Evolutionary conservation across 345 rosid genomes (phyloP).

Genomic region (Crucihimalaya himalaica): DNA sequence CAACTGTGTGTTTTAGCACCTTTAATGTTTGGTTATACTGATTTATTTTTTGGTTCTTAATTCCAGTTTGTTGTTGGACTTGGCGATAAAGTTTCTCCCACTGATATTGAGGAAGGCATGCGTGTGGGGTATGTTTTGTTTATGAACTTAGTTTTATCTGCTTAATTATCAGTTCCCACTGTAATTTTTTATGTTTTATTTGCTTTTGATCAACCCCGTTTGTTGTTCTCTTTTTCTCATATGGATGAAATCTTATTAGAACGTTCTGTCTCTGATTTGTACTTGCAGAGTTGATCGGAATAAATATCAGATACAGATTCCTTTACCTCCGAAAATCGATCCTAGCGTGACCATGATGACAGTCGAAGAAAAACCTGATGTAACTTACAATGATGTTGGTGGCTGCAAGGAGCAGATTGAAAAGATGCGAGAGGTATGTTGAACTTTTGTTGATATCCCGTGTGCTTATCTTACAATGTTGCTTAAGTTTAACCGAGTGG

Average conservation of each 20-base stretch:
- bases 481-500: not conserved
- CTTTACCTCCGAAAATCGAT: slow-evolving; percentile 97
- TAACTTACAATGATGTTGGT: slow-evolving; percentile 95
- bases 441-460: not conserved
- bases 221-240: not conserved
- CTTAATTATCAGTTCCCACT: slow-evolving; percentile 1
- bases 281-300: slow-evolving; percentile 89
- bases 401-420: slow-evolving; percentile 99
- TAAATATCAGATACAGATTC: slow-evolving; percentile 97
- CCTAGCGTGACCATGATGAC: slow-evolving; percentile 99
- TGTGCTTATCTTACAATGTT: not conserved
- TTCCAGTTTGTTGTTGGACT: slow-evolving; percentile 95
- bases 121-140: slow-evolving; percentile 76
- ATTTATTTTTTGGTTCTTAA: not conserved
- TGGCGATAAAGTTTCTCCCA: slow-evolving; percentile 96
- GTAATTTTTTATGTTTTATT: not conserved
- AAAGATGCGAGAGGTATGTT: slow-evolving; percentile 88
- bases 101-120: slow-evolving; percentile 99
- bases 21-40: slow-evolving; percentile 13
- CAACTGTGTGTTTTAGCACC: not conserved
- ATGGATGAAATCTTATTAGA: not conserved
- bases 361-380: slow-evolving; percentile 98
- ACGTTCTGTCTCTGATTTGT: not conserved
- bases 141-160: slow-evolving; percentile 4
- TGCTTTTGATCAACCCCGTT: not conserved